Percentiles rank a stretch among this genome's conserved stretches.
Evolutionary conservation across 768 basidiomycete genomes (phyloP).

Genomic region (Termitomyces sp.): DNA sequence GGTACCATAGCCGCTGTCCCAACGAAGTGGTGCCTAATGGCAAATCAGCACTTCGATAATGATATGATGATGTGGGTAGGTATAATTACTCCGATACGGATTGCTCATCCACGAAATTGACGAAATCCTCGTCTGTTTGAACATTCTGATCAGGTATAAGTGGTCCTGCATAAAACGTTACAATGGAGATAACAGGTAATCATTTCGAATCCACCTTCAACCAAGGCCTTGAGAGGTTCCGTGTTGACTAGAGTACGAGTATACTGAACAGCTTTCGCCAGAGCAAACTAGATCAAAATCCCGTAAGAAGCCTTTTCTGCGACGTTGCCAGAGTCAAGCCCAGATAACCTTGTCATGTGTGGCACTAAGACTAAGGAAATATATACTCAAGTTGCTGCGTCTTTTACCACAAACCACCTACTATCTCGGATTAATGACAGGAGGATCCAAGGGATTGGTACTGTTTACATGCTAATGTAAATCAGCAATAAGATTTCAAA

Average conservation of each 20-base stretch:
- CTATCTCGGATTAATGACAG: constrained; percentile 12
- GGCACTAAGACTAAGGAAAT: constrained; percentile 1
- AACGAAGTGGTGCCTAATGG: constrained; percentile 12
- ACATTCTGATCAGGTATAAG: not conserved
- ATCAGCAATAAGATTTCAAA: not conserved
- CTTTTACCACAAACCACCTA: not conserved
- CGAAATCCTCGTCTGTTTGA: constrained; percentile 10
- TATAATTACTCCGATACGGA: constrained; percentile 10
- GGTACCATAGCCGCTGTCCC: constrained; percentile 14
- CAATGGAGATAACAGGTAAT: not conserved
- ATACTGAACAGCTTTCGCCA: constrained; percentile 13
- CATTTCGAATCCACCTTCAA: constrained; percentile 2
- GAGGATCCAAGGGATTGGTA: constrained; percentile 10
- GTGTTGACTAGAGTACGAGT: constrained; percentile 8
- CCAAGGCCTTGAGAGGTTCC: constrained; percentile 9
- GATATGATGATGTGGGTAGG: not conserved
- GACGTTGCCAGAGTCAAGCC: not conserved
- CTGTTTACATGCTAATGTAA: constrained; percentile 10
- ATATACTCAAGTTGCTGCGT: not conserved
- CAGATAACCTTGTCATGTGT: constrained; percentile 10
- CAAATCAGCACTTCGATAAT: not conserved
- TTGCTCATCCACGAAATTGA: constrained; percentile 6
- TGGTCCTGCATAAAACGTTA: not conserved
- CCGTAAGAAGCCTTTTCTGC: not conserved
- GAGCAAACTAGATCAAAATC: constrained; percentile 3